Evolutionary conservation across 2,329 filamentous ascomycete genomes (phyloP), one percentile per base, ranked within the genome.

Genomic region (Fusarium musae): DNA sequence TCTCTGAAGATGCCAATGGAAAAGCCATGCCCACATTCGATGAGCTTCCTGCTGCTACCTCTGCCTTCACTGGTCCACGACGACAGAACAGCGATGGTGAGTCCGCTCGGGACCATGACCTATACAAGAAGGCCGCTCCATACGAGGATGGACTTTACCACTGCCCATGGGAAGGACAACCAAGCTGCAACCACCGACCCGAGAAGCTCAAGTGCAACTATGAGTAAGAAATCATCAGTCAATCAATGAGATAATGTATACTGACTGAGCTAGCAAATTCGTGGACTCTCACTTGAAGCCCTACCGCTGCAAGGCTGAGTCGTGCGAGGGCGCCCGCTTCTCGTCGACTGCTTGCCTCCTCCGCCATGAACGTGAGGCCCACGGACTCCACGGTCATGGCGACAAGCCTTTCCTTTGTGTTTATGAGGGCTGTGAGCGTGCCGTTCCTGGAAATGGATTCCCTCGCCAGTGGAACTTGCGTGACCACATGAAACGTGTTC

Each of bases 181-280:
- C 84, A 37, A 86, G 81, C 79, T 98, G 96, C 89, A 93, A 90
- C 83, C 96, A 98, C 90, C 93, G 93, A 85, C 91, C 95, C 44
- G 96, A 97, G 80, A 96, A 97, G 86, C 93, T 98, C 78, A 98
- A 98, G 90, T 98, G 96, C 91, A 97, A 97, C 85, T 98, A 98
- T 81, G 95, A 98, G 95, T 97, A 92, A 89, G 94, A 56, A 42
- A 15, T 85, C 30, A 28, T 30, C 19, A 7, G 28, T 6, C 23
- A 28, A 47, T 23, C 39, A 43, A 23, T 26, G 47, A 59, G 42
- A 63, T 8, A 17, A 21, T 56, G 15, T 21, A 17, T 60, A 76
- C 80, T 82, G 70, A 79, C 74, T 46, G 32, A 26, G 58, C 54
- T 81, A 97, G 95, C 89, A 98, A 98, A 88, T 97, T 96, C 78